phyloP scores from a whole-genome alignment of 73 alveolate species.

The Paramecium sonneborni region DNA sequence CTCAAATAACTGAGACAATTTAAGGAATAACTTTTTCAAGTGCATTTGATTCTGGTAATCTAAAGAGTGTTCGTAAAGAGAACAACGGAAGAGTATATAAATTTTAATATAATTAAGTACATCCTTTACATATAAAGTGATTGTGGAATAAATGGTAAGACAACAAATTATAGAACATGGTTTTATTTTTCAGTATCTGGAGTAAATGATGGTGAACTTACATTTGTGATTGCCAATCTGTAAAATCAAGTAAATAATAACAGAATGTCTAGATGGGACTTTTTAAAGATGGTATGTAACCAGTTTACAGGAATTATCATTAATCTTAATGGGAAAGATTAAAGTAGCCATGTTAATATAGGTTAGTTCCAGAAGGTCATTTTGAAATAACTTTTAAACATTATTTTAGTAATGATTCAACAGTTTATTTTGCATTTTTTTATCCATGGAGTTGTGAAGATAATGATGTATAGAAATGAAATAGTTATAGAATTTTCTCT shows the following conservation, averaged over 20 bases:
- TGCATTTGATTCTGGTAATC: conserved; percentile 64
- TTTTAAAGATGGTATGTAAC: conserved; percentile 69
- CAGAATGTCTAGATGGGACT: conserved; percentile 23
- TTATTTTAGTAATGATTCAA: not conserved
- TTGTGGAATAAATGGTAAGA: conserved; percentile 32
- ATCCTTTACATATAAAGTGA: conserved; percentile 41
- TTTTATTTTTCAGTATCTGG: conserved; percentile 82
- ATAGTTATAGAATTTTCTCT: not conserved
- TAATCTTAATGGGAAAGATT: conserved; percentile 59
- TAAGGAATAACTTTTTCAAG: conserved; percentile 40
- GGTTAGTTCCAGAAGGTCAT: conserved; percentile 53
- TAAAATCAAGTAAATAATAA: conserved; percentile 51
- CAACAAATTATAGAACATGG: conserved; percentile 80
- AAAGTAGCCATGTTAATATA: conserved; percentile 3
- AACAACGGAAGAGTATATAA: not conserved
- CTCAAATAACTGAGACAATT: conserved; percentile 36
- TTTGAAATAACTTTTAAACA: not conserved
- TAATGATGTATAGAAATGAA: not conserved
- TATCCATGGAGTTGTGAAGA: conserved; percentile 65
- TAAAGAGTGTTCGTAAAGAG: conserved; percentile 44
- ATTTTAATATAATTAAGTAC: not conserved
- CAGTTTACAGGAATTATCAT: conserved; percentile 30
- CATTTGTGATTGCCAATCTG: conserved; percentile 75
- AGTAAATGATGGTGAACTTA: conserved; percentile 64
- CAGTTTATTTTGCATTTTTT: conserved; percentile 55